phyloP scores from a whole-genome alignment of 768 basidiomycete genomes.

The Chlorophyllum brunneum region DNA sequence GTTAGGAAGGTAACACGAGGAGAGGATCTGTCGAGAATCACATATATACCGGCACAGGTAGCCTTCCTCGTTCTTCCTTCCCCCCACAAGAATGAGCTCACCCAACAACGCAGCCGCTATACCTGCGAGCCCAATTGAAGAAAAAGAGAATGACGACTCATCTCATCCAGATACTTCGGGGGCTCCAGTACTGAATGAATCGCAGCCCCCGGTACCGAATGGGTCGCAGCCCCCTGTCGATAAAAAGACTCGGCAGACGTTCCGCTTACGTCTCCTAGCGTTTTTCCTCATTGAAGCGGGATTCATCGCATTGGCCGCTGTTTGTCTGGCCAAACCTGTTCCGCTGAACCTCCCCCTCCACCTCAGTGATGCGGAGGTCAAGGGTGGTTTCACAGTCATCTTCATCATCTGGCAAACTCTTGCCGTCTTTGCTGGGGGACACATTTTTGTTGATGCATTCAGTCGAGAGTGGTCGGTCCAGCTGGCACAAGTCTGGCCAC shows the following conservation, averaged over 20 bases:
- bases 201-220: too few species aligned
- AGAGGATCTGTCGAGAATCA: background rate
- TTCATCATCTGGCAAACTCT: conserved; percentile 7
- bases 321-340: conserved; percentile 5
- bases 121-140: background rate
- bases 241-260: background rate
- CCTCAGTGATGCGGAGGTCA: conserved; percentile 9
- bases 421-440: background rate
- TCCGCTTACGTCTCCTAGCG: background rate
- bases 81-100: background rate
- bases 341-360: conserved; percentile 2
- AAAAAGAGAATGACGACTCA: background rate
- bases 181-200: too few species aligned
- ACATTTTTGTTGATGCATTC: conserved; percentile 8
- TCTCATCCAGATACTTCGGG: too few species aligned
- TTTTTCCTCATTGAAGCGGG: conserved; percentile 2
- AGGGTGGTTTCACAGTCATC: conserved; percentile 11
- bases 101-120: background rate
- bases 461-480: conserved; percentile 12
- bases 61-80: background rate
- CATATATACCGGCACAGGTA: background rate
- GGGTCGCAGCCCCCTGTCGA: background rate
- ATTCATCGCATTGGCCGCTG: background rate
- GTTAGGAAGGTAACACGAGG: background rate
- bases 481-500: background rate